Evolutionary conservation across 257 asterid genomes (phyloP), one percentile per base, ranked within the genome.

Genomic region (Capsicum chinense): DNA sequence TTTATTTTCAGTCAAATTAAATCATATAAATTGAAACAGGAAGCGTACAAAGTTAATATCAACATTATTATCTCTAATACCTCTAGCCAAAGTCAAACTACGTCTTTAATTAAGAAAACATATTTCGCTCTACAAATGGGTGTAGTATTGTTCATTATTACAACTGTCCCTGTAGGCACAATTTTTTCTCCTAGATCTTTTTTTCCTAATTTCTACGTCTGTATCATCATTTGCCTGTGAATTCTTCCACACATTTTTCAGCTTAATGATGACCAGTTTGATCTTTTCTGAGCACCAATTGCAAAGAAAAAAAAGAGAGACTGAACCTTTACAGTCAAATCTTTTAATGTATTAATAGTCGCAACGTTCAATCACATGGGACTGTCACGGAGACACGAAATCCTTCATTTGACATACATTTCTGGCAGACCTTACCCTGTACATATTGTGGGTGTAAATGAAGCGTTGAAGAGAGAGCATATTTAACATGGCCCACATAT

Each of bases 221-320:
- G 81, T 83, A 79, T 84, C 78, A 81, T 70, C 85, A 85, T 81
- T 85, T 85, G 68, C 87, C 67, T 67, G 7, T 15, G 42, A 76
- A 54, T 78, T 78, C 82, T 56, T 56, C 64, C n/a, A 54, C 15
- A 21, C 21, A 74, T 56, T 70, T n/a, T 83, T 70, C 48, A 56
- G 64, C n/a, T 70, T 56, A 70, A 71, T 56, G 17, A 83, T 83
- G 85, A n/a, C 64, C 50, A 78, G 44, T 56, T 78, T 78, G 82
- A 26, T 78, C 26, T 14, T 39, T 54, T 16, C 33, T 52, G 6
- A 7, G 26, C 64, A 78, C 81, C 81, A 52, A 76, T 52, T 52
- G 63, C 26, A 26, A 76, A 26, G 50, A 44, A 0, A 3, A 39
- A 5, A 50, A 4, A 14, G 6, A 10, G 12, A 2, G 26, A 76